phyloP scores from a whole-genome alignment of 306 rosid genomes.

The Acacia melanoxylon region DNA sequence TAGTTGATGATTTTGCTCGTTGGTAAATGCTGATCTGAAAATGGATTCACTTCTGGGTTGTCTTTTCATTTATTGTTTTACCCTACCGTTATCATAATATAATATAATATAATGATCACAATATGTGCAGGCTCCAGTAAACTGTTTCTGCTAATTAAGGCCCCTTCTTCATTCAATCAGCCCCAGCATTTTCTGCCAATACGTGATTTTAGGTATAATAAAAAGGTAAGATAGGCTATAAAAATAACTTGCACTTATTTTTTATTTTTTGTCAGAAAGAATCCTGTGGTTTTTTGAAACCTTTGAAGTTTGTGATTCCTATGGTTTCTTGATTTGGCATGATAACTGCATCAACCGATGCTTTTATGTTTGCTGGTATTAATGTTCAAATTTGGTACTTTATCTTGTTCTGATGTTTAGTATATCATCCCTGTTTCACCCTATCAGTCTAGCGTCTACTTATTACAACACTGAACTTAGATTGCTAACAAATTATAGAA shows the following conservation, averaged over 20 bases:
- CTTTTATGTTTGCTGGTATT: neutral
- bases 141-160: slow-evolving; percentile 82
- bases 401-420: neutral
- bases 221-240: slow-evolving; percentile 54
- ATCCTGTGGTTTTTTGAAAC: slow-evolving; percentile 6
- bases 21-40: neutral
- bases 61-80: slow-evolving; percentile 7
- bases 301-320: slow-evolving; percentile 25
- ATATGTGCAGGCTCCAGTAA: slow-evolving; percentile 55
- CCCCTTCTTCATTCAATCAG: slow-evolving; percentile 71
- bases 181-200: slow-evolving; percentile 92
- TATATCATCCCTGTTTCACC: neutral
- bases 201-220: slow-evolving; percentile 72
- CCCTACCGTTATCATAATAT: slow-evolving; percentile 19
- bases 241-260: neutral
- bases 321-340: slow-evolving; percentile 28
- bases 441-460: neutral
- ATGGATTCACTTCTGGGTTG: neutral
- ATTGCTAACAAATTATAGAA: neutral
- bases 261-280: neutral
- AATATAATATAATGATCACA: neutral
- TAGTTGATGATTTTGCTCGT: slow-evolving; percentile 16
- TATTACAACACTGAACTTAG: neutral
- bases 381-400: neutral
- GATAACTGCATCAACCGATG: neutral